Percentiles rank a stretch among this genome's conserved stretches.
Conservation (phyloP, 2,329 filamentous ascomycete genomes). For the Tolypocladium album region DNA sequence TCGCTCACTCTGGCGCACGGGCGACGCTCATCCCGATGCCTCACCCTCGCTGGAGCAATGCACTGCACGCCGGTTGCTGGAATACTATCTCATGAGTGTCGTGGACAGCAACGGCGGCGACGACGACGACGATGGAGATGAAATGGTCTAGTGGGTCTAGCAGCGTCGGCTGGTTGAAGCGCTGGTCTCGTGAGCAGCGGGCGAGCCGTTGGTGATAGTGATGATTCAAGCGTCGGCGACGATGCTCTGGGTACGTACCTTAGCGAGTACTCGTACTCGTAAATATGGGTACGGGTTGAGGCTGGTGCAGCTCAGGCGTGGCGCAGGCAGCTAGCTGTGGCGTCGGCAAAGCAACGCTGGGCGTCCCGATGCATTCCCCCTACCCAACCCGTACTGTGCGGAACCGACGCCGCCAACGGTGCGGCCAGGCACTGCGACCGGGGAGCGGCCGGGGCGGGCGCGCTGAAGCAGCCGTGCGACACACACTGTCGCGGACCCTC, state of each 20-base stretch:
- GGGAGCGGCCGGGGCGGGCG: neutral
- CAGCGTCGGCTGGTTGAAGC: neutral
- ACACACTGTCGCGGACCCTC: neutral
- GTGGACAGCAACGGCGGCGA: neutral
- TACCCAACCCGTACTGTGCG: constrained; percentile 4
- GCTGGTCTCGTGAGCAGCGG: neutral
- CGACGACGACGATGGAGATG: neutral
- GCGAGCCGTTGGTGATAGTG: neutral
- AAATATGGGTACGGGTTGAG: neutral
- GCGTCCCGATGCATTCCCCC: neutral
- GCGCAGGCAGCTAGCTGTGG: neutral
- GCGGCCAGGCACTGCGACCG: neutral
- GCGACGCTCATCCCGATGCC: neutral
- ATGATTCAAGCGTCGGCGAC: neutral
- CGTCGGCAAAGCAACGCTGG: constrained; percentile 1
- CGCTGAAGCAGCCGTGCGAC: neutral
- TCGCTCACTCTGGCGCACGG: neutral
- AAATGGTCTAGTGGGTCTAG: too few relatives aligned
- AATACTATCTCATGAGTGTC: neutral
- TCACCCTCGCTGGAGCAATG: neutral
- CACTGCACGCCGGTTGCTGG: neutral
- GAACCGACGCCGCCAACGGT: neutral
- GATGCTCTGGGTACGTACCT: neutral
- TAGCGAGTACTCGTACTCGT: too few relatives aligned
- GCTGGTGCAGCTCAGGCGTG: constrained; percentile 1